Base-by-base conservation (phyloP, 2,329 filamentous ascomycete genomes). In the Colletotrichum lindemuthianum region DNA sequence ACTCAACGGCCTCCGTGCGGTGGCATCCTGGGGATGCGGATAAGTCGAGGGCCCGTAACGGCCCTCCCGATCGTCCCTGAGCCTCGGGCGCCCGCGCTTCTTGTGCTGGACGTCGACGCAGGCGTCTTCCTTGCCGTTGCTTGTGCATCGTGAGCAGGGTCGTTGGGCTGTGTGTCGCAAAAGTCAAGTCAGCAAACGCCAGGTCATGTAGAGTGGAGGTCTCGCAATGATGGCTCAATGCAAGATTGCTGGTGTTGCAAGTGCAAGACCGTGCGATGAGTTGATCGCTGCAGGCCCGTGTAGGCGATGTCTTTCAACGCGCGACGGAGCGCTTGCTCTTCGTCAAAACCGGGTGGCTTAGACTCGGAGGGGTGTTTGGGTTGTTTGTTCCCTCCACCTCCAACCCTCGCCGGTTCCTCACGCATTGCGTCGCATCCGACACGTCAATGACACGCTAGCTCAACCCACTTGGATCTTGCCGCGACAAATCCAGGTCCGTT, bases 91-190 rank as follows among this genome's bases (percentile, higher is more conserved):
- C 45, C 92, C 92, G 70, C 92, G 83, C 75, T 95, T 96, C 77
- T 95, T 96, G 77, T 96, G 92, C 72, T 93, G 90, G 39, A 96
- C 92, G 76, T 96, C 92, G 70, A 92, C 83, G 73, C 92, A 96
- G 8, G 89, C 84, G 63, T 93, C 91, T 81, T 95, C 84, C 72
- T 95, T 96, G 65, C 91, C 90, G 72, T 92, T 92, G 71, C 88
- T 88, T 39, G 91, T 80, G 74, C 92, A 96, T 73, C 92, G 86
- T 34, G 90, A 89, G 73, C 92, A 96, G 34, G 92, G 92, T 60
- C 92, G 85, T 76, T 92, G 90, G 54, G 91, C 88, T 90, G 73
- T 72, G 50, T 65, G 36, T 61, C 47, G 36, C 61, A 40, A 24
- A 37, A 16, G 33, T 9, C 60, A 65, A 51, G 61, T 65, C 44